Base-by-base conservation (phyloP, 495 filamentous ascomycete species). In the Neurospora sp. region DNA sequence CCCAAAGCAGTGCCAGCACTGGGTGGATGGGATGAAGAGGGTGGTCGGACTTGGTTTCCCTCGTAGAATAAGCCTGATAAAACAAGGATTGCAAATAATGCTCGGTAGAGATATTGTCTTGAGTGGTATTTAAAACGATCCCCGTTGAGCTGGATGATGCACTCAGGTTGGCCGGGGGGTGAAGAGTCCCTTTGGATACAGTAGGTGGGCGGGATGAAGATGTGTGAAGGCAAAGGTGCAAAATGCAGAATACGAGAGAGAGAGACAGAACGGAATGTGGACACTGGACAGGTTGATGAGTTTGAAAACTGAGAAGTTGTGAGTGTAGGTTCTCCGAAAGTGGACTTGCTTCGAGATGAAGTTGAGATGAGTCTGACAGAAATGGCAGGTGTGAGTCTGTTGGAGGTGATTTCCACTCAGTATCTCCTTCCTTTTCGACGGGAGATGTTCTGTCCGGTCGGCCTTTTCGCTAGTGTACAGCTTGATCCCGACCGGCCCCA, bases 11-110 rank as follows among this genome's bases (percentile, higher is more conserved):
- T 35, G 35, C 35, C 10, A 59, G 48, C 23, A 62, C 12, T 31
- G 54, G 54, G 54, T 14, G 23, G 23, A 62, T 62, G 23, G 5
- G 54, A 12, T 62, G 54, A 62, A 59, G 31, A 23, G 5, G 23
- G 23, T 23, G 23, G 20, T 9, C 54, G 23, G 12, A 27, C 11
- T 27, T 31, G 54, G 23, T 31, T 31, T 7, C 54, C 23, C 54
- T 31, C 7, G 11, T 31, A 12, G 23, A 12, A 62, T 6, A 5
- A 31, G 16, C 23, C 54, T 11, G 39, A 20, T 31, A 12, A 71
- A 20, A 20, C 39, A 72, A 71, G 66, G 54, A 73, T 42, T 39
- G 39, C 38, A 74, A 76, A 75, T 38, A 46, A 73, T 74, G 39
- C 20, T 72, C 38, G 27, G 38, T 72, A 69, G 72, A 54, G 20